Conservation (phyloP, 768 basidiomycete species). For the Mycena rebaudengoi region DNA sequence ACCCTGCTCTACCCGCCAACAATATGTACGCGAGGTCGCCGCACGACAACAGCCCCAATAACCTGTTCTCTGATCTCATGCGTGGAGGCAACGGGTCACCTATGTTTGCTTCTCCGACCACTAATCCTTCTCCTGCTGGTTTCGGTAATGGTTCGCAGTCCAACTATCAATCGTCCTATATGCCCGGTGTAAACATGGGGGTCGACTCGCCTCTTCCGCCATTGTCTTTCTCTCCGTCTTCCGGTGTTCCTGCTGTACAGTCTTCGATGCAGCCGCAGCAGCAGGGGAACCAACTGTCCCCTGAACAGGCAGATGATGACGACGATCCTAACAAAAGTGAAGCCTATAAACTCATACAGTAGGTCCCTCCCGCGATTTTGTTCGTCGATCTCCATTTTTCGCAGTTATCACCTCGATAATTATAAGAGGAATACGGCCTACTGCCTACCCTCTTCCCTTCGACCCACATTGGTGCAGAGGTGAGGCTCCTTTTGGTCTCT, state of each 20-base stretch:
- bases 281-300: conserved; percentile 33
- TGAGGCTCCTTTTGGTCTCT: conserved; percentile 34
- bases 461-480: conserved; percentile 90
- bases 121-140: conserved; percentile 45
- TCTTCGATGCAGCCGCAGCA: conserved; percentile 42
- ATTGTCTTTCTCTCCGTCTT: conserved; percentile 54
- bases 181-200: conserved; percentile 65
- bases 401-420: conserved; percentile 91
- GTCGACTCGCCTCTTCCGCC: conserved; percentile 63
- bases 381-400: background rate
- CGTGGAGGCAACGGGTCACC: conserved; percentile 61
- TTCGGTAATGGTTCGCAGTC: conserved; percentile 49
- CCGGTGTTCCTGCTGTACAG: conserved; percentile 27
- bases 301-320: conserved; percentile 65
- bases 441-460: conserved; percentile 86
- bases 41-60: conserved; percentile 51
- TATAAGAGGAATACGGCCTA: conserved; percentile 87
- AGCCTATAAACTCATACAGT: conserved; percentile 86
- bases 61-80: conserved; percentile 70
- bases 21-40: conserved; percentile 56
- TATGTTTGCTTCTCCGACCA: conserved; percentile 57
- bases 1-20: conserved; percentile 43
- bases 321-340: conserved; percentile 80
- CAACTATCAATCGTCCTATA: conserved; percentile 57
- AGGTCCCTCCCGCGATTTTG: conserved; percentile 11